A percentile compares a stretch with the other conserved stretches of the same genome.
Evolutionary conservation across 2,329 filamentous ascomycete genomes (phyloP).

Genomic region (Arthrinium phaeospermum): DNA sequence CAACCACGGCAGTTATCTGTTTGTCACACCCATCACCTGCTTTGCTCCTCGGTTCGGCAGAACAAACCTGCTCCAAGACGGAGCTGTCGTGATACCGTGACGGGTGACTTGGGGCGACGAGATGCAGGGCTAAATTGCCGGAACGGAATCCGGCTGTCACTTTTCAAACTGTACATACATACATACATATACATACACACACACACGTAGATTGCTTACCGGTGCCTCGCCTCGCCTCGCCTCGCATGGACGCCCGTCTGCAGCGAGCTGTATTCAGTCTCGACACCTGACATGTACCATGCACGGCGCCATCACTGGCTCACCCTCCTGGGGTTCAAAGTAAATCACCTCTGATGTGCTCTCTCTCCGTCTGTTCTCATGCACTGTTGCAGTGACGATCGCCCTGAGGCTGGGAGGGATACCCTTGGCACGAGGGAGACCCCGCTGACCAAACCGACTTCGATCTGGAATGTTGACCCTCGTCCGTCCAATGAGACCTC

Average conservation of each 20-base stretch:
- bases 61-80: background rate
- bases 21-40: background rate
- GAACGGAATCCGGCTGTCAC: background rate
- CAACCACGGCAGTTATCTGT: background rate
- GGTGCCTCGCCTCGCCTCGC: background rate
- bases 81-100: background rate
- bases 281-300: constrained; percentile 2
- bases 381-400: constrained; percentile 1
- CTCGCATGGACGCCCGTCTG: background rate
- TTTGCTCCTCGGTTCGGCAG: background rate
- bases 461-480: background rate
- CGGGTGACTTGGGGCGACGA: background rate
- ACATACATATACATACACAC: background rate
- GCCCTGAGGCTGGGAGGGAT: background rate
- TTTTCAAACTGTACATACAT: background rate
- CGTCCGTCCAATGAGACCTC: background rate
- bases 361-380: background rate
- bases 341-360: background rate
- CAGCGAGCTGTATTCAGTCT: background rate
- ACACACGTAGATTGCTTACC: background rate
- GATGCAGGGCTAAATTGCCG: background rate
- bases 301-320: background rate
- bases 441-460: background rate
- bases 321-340: background rate
- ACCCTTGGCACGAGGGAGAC: background rate